These are phyloP conservation scores for Melampsora americana DNA, from an alignment of 1,284 basidiomycete species.

Conservation along the genomic window DNA sequence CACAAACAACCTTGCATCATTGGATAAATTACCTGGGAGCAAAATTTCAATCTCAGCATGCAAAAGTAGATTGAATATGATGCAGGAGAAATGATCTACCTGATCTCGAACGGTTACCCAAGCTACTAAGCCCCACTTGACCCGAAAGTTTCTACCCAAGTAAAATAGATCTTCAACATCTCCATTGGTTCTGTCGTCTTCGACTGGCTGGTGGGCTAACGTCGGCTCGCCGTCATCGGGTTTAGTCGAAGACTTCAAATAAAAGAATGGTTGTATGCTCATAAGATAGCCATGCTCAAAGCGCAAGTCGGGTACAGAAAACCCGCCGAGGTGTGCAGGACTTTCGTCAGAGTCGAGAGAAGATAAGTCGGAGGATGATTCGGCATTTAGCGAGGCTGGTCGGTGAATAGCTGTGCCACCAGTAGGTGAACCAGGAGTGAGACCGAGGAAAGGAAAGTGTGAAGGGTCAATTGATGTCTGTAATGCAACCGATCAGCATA, in stretches of 20 bases:
- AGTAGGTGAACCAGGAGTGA: slow-evolving; percentile 10
- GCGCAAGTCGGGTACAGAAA: slow-evolving; percentile 29
- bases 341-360: background rate
- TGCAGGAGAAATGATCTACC: background rate
- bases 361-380: background rate
- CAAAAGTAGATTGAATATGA: background rate
- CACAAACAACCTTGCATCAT: slow-evolving; percentile 29
- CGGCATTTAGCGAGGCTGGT: background rate
- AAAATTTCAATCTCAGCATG: background rate
- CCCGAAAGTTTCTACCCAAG: slow-evolving; percentile 26
- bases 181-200: background rate
- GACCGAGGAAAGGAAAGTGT: slow-evolving; percentile 23
- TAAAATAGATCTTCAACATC: slow-evolving; percentile 12
- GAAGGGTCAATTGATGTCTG: slow-evolving; percentile 34
- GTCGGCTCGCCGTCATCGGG: background rate
- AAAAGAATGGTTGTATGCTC: slow-evolving; percentile 36
- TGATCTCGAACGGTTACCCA: slow-evolving; percentile 38
- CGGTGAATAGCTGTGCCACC: slow-evolving; percentile 18
- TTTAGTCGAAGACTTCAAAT: background rate
- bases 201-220: background rate
- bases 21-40: slow-evolving; percentile 22
- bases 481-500: too few species aligned
- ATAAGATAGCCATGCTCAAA: slow-evolving; percentile 36
- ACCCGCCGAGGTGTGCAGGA: background rate
- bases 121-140: slow-evolving; percentile 28